Percentiles rank a stretch among this genome's conserved stretches.
Evolutionary conservation across 805 yeast genomes (phyloP).

Genomic region (Lipomyces yamadae): DNA sequence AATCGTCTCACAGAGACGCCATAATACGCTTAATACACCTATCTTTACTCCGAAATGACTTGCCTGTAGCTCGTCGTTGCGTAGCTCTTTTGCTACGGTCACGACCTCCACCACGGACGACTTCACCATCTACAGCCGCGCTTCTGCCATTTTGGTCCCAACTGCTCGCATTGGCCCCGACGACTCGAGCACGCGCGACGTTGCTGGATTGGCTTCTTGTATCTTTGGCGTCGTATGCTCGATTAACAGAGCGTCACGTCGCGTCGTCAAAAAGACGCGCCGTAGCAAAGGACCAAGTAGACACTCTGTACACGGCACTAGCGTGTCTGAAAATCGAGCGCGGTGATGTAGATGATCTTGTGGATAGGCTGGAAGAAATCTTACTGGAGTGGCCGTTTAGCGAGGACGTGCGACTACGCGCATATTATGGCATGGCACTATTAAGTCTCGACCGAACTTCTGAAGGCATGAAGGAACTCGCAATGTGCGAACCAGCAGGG

Average conservation of each 20-base stretch:
- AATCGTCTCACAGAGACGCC: slow-evolving; percentile 20
- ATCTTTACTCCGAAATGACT: slow-evolving; percentile 26
- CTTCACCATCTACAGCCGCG: slow-evolving; percentile 11
- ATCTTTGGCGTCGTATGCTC: slow-evolving; percentile 14
- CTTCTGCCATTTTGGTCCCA: slow-evolving; percentile 26
- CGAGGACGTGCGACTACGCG: slow-evolving; percentile 25
- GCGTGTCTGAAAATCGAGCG: slow-evolving; percentile 11
- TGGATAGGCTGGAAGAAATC: slow-evolving; percentile 29
- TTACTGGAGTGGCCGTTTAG: slow-evolving; percentile 33
- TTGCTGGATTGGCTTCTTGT: slow-evolving; percentile 32
- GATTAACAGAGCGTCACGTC: slow-evolving; percentile 7
- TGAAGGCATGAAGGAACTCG: slow-evolving; percentile 21
- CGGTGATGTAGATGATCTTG: slow-evolving; percentile 12
- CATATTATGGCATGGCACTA: slow-evolving; percentile 29
- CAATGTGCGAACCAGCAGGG: slow-evolving; percentile 15
- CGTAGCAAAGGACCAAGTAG: slow-evolving; percentile 12
- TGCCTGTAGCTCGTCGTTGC: slow-evolving; percentile 13
- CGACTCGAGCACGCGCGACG: slow-evolving; percentile 4
- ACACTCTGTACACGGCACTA: slow-evolving; percentile 16
- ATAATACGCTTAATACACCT: slow-evolving; percentile 18
- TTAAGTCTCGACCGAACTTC: slow-evolving; percentile 13
- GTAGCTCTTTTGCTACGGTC: slow-evolving; percentile 29
- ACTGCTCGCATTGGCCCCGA: slow-evolving; percentile 7
- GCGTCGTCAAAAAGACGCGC: slow-evolving; percentile 12
- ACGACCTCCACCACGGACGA: slow-evolving; percentile 8